Evolutionary conservation across 1,284 basidiomycete species (phyloP).

Genomic region (Cutaneotrichosporon dermatis): DNA sequence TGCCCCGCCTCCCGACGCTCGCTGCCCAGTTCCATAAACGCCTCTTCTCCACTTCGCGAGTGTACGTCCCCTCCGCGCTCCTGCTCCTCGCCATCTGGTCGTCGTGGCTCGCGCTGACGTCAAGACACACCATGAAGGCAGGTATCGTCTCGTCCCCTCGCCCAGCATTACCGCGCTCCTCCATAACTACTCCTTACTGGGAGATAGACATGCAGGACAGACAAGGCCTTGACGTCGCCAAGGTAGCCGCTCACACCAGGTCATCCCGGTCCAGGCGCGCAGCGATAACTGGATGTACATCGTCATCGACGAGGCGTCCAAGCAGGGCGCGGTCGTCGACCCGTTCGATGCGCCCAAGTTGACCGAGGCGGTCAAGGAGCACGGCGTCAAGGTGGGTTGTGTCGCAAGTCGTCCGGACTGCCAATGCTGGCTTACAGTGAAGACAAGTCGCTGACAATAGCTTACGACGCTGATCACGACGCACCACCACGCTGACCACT

Average conservation of each 20-base stretch:
- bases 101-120: neutral
- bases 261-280: constrained; percentile 70
- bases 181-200: too few species aligned
- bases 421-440: too few species aligned
- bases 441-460: constrained; percentile 17
- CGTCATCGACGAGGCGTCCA: constrained; percentile 66
- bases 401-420: too few species aligned
- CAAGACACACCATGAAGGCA: constrained; percentile 1
- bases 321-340: constrained; percentile 62
- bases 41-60: neutral
- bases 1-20: neutral
- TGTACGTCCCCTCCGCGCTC: neutral
- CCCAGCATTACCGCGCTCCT: too few species aligned
- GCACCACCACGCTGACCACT: constrained; percentile 86
- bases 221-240: neutral
- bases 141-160: too few species aligned
- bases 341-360: constrained; percentile 77
- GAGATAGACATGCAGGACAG: too few species aligned
- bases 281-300: constrained; percentile 87
- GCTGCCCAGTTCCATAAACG: neutral
- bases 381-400: constrained; percentile 57
- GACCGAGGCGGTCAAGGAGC: constrained; percentile 59
- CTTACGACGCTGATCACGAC: constrained; percentile 76
- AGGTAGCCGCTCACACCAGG: constrained; percentile 32
- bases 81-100: too few species aligned